phyloP scores from a whole-genome alignment of 768 basidiomycete species.

The Mrakia frigida region DNA sequence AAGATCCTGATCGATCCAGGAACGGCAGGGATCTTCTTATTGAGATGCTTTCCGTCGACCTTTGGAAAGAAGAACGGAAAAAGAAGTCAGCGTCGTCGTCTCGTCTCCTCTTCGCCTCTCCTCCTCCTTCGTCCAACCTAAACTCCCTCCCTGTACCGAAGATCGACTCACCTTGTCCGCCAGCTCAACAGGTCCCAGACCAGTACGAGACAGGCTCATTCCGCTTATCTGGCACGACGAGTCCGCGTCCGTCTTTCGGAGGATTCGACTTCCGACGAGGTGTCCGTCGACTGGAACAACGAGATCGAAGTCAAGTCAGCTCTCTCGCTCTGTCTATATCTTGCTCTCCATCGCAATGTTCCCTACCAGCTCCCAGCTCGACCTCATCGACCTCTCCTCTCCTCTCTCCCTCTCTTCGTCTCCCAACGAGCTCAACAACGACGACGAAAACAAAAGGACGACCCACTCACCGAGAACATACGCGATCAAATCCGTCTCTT shows the following conservation, averaged over 20 bases:
- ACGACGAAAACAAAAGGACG: too few species aligned
- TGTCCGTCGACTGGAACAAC: not conserved
- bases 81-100: not conserved
- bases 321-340: not conserved
- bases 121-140: not conserved
- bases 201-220: not conserved
- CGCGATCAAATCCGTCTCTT: not conserved
- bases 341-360: too few species aligned
- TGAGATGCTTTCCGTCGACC: not conserved
- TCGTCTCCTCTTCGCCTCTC: too few species aligned
- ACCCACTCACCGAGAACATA: conserved; percentile 3
- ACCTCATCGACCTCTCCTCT: too few species aligned
- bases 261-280: not conserved
- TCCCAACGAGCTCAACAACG: not conserved
- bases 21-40: not conserved
- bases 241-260: not conserved
- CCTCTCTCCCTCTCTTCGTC: too few species aligned
- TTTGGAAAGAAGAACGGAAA: not conserved
- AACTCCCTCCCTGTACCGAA: not conserved
- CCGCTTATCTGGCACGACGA: not conserved
- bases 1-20: conserved; percentile 1
- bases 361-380: not conserved
- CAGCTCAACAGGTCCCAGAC: not conserved
- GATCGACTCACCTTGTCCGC: not conserved
- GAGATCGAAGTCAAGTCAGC: not conserved